Percentiles rank a stretch among this genome's conserved stretches.
Evolutionary conservation across 2,329 filamentous ascomycete genomes (phyloP).

Genomic region (Dactylellina leptospora): DNA sequence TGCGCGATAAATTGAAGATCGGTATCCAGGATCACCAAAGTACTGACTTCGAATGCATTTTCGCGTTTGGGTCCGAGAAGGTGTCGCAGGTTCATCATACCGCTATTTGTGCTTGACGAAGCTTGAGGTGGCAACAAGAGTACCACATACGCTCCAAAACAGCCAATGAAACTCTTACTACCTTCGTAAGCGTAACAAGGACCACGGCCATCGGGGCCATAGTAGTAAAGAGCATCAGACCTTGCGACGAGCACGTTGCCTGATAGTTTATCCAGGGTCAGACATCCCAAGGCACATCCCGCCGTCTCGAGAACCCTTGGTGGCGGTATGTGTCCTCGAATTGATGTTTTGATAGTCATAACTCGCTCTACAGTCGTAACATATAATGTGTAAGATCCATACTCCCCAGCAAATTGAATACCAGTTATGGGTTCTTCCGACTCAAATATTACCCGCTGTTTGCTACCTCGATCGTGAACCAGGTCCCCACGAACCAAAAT

Average conservation of each 20-base stretch:
- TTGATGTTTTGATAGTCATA: conserved; percentile 83
- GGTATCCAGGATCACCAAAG: conserved; percentile 89
- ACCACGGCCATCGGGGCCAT: conserved; percentile 82
- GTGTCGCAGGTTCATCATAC: conserved; percentile 17
- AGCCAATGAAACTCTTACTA: conserved; percentile 80
- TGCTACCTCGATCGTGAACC: conserved; percentile 92
- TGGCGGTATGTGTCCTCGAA: conserved; percentile 86
- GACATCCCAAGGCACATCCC: conserved; percentile 92
- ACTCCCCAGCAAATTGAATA: conserved; percentile 73
- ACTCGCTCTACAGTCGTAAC: conserved; percentile 90
- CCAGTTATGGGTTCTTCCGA: conserved; percentile 96
- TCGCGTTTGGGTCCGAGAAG: conserved; percentile 62
- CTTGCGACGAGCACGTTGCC: conserved; percentile 90
- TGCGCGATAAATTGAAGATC: conserved; percentile 90
- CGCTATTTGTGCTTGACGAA: conserved; percentile 58
- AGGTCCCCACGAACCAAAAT: conserved; percentile 92
- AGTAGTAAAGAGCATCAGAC: conserved; percentile 95
- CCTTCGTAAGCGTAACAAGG: conserved; percentile 91
- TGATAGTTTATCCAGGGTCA: conserved; percentile 67
- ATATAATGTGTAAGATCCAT: conserved; percentile 75
- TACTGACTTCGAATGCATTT: conserved; percentile 83
- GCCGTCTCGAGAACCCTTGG: conserved; percentile 87
- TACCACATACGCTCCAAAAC: conserved; percentile 85
- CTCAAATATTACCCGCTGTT: conserved; percentile 93
- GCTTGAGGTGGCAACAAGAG: conserved; percentile 78